Base-by-base conservation (phyloP, 352 stramenopile genomes). In the Discostella stelligera region DNA sequence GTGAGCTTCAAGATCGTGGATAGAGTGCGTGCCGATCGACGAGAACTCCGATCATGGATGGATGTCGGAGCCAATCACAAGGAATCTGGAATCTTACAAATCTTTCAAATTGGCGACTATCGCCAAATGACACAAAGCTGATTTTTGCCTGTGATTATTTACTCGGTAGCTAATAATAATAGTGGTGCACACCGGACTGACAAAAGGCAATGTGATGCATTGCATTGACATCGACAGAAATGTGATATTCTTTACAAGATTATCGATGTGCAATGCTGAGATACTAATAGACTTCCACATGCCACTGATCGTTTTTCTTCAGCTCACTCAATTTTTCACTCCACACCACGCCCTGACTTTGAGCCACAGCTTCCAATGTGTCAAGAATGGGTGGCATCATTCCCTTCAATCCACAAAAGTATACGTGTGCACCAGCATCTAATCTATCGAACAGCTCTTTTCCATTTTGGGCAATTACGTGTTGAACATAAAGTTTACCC, bases 401-500 rank as follows among this genome's bases (percentile, higher is more conserved):
- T 73, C 89, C 89, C 87, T 96, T 96, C 30, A 96, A 73, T 48
- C 93, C 93, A 70, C 93, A 96, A 83, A 96, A 96, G 83, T 96
- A 96, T 49, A 96, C 94, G 88, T 96, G 91, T 11, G 91, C 93
- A 70, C 93, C 93, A 23, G 88, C 89, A 49, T 93, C 86, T 37
- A 96, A 84, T 82, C 94, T 94, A 58, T 55, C 66, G 80, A 96
- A 96, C 18, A 96, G 71, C 71, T 96, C 93, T 77, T 96, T 91
- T n/a, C 88, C 89, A 75, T 95, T 94, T 71, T 96, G 90, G 70
- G 94, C 91, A 71, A 96, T 85, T 82, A 94, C 94, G 83, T 96
- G 89, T 83, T 96, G 91, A 67, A 96, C 94, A 84, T 96, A 95
- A 88, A 96, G 94, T 77, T 96, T 96, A 66, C 91, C 93, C 74